Conservation (phyloP, 2,329 filamentous ascomycete species). For the Trichoderma koningii region DNA sequence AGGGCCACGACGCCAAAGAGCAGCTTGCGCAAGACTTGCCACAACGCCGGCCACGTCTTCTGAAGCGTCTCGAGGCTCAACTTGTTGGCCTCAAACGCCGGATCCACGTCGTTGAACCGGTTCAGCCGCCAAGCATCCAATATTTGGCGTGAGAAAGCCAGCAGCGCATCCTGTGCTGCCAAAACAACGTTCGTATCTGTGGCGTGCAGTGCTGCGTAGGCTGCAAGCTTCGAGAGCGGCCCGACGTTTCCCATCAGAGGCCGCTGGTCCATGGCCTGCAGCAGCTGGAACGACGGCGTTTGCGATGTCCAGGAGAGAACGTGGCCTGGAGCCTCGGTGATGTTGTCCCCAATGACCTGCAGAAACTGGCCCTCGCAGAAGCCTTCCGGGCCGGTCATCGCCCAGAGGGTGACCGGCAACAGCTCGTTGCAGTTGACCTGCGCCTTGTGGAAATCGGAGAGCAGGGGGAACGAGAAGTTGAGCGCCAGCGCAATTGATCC, state of each 20-base stretch:
- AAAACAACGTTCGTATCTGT: conserved; percentile 49
- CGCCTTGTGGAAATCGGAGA: conserved; percentile 61
- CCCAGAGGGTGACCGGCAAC: conserved; percentile 68
- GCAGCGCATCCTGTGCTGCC: conserved; percentile 60
- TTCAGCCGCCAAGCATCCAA: conserved; percentile 73
- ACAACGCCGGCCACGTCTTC: conserved; percentile 69
- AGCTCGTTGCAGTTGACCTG: conserved; percentile 68
- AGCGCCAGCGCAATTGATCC: conserved; percentile 68
- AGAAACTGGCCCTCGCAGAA: conserved; percentile 78
- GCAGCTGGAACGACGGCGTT: conserved; percentile 61
- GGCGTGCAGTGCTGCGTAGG: conserved; percentile 63
- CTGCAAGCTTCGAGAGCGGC: conserved; percentile 64
- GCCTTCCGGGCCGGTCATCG: conserved; percentile 70
- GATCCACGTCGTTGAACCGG: conserved; percentile 72
- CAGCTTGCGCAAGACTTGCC: conserved; percentile 72
- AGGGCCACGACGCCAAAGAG: conserved; percentile 75
- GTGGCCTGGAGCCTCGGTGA: conserved; percentile 49
- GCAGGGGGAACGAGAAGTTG: conserved; percentile 73
- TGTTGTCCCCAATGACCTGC: conserved; percentile 66
- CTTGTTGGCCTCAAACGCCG: conserved; percentile 62
- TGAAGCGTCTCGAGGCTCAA: conserved; percentile 67
- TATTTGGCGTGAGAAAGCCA: conserved; percentile 66
- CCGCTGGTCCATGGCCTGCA: conserved; percentile 60
- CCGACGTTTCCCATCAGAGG: conserved; percentile 69
- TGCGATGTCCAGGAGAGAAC: conserved; percentile 64